Evolutionary conservation across 495 filamentous ascomycete species (phyloP).

Genomic region (Daldinia loculata): DNA sequence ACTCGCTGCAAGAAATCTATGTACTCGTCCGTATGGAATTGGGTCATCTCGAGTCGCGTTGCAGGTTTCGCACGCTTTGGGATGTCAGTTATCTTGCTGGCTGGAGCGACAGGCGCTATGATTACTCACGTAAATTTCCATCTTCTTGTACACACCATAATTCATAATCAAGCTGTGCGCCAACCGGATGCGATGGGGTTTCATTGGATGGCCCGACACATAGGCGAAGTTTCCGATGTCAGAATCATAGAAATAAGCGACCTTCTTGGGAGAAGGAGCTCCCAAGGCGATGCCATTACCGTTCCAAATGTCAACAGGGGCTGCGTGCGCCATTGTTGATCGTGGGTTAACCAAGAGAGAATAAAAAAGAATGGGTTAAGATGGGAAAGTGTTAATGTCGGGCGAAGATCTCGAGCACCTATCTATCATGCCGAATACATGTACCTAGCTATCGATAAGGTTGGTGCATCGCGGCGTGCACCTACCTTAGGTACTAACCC

Average conservation of each 20-base stretch:
- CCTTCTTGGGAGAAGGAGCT: constrained; percentile 67
- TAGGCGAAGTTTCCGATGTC: constrained; percentile 98
- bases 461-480: not conserved
- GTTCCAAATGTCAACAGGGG: constrained; percentile 62
- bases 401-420: constrained; percentile 1
- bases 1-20: constrained; percentile 97
- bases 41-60: constrained; percentile 96
- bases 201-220: constrained; percentile 98
- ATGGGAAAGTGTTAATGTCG: not conserved
- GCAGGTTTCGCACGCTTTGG: constrained; percentile 93
- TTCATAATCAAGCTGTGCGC: constrained; percentile 99
- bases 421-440: not conserved
- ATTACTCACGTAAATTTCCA: constrained; percentile 92
- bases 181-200: constrained; percentile 96
- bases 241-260: constrained; percentile 97
- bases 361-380: constrained; percentile 10
- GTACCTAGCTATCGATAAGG: not conserved
- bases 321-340: constrained; percentile 48
- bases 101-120: not conserved
- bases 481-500: not conserved
- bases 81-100: constrained; percentile 1
- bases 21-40: constrained; percentile 99
- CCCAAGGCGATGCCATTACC: constrained; percentile 58
- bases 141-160: constrained; percentile 96
- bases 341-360: constrained; percentile 7